Evolutionary conservation across 1,284 basidiomycete species (phyloP), one percentile per base, ranked within the genome.

Genomic region (Leccinum discolor): DNA sequence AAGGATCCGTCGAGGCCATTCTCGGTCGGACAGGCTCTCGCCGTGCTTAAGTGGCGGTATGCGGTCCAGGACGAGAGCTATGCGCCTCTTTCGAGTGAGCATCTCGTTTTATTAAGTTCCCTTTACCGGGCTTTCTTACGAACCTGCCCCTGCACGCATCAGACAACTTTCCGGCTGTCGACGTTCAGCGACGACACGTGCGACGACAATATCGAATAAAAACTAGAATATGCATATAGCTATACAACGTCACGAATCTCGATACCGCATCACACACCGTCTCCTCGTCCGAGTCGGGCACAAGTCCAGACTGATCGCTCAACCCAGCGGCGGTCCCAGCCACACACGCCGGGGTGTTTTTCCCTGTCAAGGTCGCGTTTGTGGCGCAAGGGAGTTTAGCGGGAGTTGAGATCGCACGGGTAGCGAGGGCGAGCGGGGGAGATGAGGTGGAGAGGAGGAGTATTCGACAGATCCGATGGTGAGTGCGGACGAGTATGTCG

Each of bases 191-290:
- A 95, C 71, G 95, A 95, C 29, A 91, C 90, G 1, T 94, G 91
- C 71, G 95, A 98, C 71, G 94, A 98, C 65, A 97, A 93, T 77
- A 94, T 99, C 72, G 97, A 99, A 79, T 99, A 98, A 78, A 96
- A 99, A 78, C 90, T 99, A 59, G 95, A 97, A 29, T 21, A 21
- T 21, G 21, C 21, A 21, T 21, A 21, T 21, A 21, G 29, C 26
- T 29, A 29, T 29, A 29, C 26, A 8, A 29, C 7, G 26, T 29
- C 26, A 29, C 26, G 26, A 21, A 29, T 29, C 26, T 29, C 26
- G 26, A 29, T 29, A 29, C 26, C 26, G 26, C 26, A 29, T 29
- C 26, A 29, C 7, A 29, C 26, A 29, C 26, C 26, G 26, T 29
- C 26, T 29, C 26, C 26, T 29, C 26, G 26, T 29, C 26, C 26